Evolutionary conservation across 768 basidiomycete genomes (phyloP), one percentile per base, ranked within the genome.

Genomic region (Lactarius hengduanensis): DNA sequence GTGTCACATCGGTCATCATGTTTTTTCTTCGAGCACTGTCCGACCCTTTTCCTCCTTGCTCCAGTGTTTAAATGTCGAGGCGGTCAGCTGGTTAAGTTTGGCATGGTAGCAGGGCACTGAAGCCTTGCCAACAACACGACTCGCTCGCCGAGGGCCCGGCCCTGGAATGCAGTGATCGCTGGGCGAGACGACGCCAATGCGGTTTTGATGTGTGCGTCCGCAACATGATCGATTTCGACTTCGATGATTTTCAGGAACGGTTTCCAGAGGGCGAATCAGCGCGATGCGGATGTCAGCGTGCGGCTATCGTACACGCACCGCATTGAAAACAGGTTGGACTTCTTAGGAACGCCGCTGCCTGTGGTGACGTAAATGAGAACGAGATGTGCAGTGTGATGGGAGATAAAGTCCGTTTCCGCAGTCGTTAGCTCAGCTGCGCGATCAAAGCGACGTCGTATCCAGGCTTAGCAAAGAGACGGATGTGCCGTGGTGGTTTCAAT

Each of bases 131-230:
- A 34, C 32, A 9, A 34, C 9, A 8, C 9, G 32, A 9, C 78
- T 9, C 65, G 58, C 50, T 67, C 72, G 60, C 77, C 70, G 62
- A 78, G 50, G 13, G 59, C 40, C 67, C 77, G 78, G 62, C 70
- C 61, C 61, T 75, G 67, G 73, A 80, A 79, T 15, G 74, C 72
- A 26, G 74, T 63, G 61, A 80, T 73, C 15, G 72, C 71, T 66
- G 76, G 71, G 41, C 70, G 71, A 41, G 79, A 68, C 69, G 81
- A 81, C 53, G 80, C 78, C 64, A 80, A 80, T 1, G 79, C 74
- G 6, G 72, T 78, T n/a, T 72, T 70, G 67, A 81, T 62, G 71
- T 80, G 78, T 6, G 70, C 70, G 26, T 80, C 72, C 22, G 75
- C 50, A 20, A 70, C 67, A 16, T 63, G 47, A 41, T 75, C 68